Base-by-base conservation (phyloP, 2,329 filamentous ascomycete species). In the Chrysoporthe deuterocubensis region DNA sequence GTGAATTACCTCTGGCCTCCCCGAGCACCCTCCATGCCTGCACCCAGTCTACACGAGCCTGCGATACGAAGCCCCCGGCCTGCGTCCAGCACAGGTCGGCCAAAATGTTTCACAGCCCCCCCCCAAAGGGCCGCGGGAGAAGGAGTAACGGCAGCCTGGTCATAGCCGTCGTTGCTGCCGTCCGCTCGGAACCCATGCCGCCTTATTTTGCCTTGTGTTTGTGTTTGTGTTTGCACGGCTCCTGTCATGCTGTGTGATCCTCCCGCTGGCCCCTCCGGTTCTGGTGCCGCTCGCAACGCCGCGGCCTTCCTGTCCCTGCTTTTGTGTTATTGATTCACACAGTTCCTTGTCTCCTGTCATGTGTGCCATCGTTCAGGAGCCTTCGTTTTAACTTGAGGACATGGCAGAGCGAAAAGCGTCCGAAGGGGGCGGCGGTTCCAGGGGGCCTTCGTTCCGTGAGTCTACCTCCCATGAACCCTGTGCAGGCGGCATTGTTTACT, bases 381-480 rank as follows among this genome's bases (percentile, higher is more conserved):
- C 58, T 48, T 63, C 60, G 26, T 58, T 65, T 68, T 70, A 70
- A 70, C 68, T 63, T 56, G 44, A 14, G 52, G 64, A 58, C 42
- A 83, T 82, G 81, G 77, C 81, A 70, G 81, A 84, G 71, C 81
- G 80, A 73, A 84, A 82, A 75, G 77, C 77, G 72, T 77, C 80
- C 65, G 82, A 83, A 74, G 77, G 79, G 64, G 80, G 78, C 40
- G 78, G 73, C 79, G 77, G 77, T 42, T 80, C 82, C 70, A 76
- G 80, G 56, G 82, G 83, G 73, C 78, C 83, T 69, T 84, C 83
- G 64, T 87, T 86, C 75, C 84, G 84, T 86, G 79, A 78, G 84
- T 74, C 67, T 7, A 60, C 64, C 69, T 66, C 57, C n/a, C 3
- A 56, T 43, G 43, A 60, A 57, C 46, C 54, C 61, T 64, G 58